These are phyloP conservation scores for Circinella umbellata DNA, from an alignment of 371 early-diverging fungal species.

Conservation along the genomic window DNA sequence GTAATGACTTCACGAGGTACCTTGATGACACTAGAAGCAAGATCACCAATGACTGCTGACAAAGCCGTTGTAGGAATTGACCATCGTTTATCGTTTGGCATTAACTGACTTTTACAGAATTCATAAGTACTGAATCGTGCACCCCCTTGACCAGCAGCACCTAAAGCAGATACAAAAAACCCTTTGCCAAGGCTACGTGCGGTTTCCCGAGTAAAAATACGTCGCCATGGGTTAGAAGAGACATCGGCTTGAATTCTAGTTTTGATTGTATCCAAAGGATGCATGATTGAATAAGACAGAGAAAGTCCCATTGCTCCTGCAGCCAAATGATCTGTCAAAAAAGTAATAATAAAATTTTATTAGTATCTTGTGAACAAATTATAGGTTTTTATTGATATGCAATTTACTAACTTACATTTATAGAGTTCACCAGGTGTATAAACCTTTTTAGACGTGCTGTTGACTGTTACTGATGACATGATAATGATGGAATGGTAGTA, in stretches of 20 bases:
- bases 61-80: slow-evolving; percentile 70
- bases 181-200: slow-evolving; percentile 66
- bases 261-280: slow-evolving; percentile 75
- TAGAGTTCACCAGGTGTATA: slow-evolving; percentile 15
- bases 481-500: not conserved
- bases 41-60: slow-evolving; percentile 78
- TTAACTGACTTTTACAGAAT: slow-evolving; percentile 67
- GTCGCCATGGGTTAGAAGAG: slow-evolving; percentile 35
- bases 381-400: not conserved
- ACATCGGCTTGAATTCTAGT: slow-evolving; percentile 68
- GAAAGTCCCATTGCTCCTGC: slow-evolving; percentile 75
- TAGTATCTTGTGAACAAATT: not conserved
- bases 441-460: not conserved
- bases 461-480: not conserved
- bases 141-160: slow-evolving; percentile 81
- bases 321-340: slow-evolving; percentile 58
- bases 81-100: slow-evolving; percentile 37
- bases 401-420: slow-evolving; percentile 11
- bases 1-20: slow-evolving; percentile 89
- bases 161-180: slow-evolving; percentile 69
- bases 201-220: slow-evolving; percentile 58
- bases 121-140: slow-evolving; percentile 81
- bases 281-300: slow-evolving; percentile 73
- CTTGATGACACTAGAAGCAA: slow-evolving; percentile 79
- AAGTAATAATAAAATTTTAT: not conserved